Conservation (phyloP, 176 grass and related monocot genomes). For the Avena sativa region DNA sequence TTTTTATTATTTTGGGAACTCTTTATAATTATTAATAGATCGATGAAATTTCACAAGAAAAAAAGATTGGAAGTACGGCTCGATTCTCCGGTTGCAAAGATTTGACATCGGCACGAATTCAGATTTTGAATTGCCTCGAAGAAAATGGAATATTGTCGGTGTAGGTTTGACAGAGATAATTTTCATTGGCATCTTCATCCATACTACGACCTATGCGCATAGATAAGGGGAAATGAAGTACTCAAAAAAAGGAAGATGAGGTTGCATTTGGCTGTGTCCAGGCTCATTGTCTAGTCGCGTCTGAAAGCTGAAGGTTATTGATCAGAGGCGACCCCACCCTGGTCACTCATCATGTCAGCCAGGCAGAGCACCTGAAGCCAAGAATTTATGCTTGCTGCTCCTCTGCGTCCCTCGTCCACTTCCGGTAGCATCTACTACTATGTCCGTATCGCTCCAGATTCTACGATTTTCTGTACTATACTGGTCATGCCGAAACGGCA, state of each 20-base stretch:
- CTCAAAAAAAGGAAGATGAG: no score
- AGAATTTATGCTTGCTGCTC: conserved; percentile 11
- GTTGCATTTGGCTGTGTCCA: neutral
- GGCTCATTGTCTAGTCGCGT: conserved; percentile 12
- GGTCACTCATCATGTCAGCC: neutral
- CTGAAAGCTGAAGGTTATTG: neutral
- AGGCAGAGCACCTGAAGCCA: conserved; percentile 1
- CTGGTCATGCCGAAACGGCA: no score
- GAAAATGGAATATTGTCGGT: neutral
- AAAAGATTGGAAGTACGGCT: neutral
- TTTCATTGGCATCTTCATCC: no score
- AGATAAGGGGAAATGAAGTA: no score
- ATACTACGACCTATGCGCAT: no score
- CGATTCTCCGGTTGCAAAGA: neutral
- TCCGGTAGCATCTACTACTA: neutral
- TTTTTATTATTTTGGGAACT: no score
- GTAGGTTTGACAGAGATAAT: neutral
- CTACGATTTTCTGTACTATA: neutral
- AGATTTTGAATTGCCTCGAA: neutral
- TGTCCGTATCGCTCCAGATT: neutral
- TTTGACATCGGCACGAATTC: no score
- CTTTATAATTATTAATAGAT: no score
- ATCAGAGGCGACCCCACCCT: neutral
- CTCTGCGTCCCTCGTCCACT: conserved; percentile 5
- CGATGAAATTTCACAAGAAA: neutral